Conservation (phyloP, 2,329 filamentous ascomycete species). For the Fusarium sp. region DNA sequence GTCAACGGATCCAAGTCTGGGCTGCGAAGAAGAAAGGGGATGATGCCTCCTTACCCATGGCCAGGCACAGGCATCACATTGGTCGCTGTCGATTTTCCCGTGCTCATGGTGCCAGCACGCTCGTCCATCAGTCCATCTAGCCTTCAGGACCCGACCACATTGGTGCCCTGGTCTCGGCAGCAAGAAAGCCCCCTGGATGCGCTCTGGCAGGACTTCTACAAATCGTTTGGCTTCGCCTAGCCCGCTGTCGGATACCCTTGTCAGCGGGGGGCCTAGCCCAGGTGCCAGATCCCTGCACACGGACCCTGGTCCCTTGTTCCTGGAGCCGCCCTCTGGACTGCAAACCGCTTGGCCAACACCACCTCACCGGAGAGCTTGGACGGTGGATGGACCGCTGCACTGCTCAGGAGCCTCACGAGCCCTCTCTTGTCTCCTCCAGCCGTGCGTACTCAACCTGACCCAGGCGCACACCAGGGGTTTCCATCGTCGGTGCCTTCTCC, state of each 20-base stretch:
- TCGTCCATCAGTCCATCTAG: conserved; percentile 42
- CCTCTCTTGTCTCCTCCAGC: conserved; percentile 23
- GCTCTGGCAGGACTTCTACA: conserved; percentile 13
- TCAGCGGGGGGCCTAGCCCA: conserved; percentile 11
- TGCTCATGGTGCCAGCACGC: conserved; percentile 34
- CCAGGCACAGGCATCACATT: conserved; percentile 41
- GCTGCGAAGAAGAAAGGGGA: conserved; percentile 24
- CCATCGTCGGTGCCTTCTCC: conserved; percentile 35
- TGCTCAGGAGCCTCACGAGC: conserved; percentile 23
- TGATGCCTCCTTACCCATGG: conserved; percentile 8
- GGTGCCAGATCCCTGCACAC: conserved; percentile 20
- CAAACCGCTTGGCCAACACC: conserved; percentile 39
- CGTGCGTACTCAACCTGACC: conserved; percentile 26
- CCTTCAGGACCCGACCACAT: not conserved
- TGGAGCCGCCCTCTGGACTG: conserved; percentile 38
- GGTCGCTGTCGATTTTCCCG: conserved; percentile 35
- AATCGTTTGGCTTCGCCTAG: conserved; percentile 34
- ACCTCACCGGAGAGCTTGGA: conserved; percentile 44
- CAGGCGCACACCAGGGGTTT: conserved; percentile 26
- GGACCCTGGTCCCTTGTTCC: conserved; percentile 24
- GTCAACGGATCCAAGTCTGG: conserved; percentile 24
- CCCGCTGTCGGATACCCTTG: conserved; percentile 35
- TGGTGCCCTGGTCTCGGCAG: conserved; percentile 31
- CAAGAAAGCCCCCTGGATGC: conserved; percentile 31
- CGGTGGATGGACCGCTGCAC: conserved; percentile 34